These are phyloP conservation scores for Cinnamomum chago DNA, from an alignment of 164 flowering plant species.

Conservation along the genomic window DNA sequence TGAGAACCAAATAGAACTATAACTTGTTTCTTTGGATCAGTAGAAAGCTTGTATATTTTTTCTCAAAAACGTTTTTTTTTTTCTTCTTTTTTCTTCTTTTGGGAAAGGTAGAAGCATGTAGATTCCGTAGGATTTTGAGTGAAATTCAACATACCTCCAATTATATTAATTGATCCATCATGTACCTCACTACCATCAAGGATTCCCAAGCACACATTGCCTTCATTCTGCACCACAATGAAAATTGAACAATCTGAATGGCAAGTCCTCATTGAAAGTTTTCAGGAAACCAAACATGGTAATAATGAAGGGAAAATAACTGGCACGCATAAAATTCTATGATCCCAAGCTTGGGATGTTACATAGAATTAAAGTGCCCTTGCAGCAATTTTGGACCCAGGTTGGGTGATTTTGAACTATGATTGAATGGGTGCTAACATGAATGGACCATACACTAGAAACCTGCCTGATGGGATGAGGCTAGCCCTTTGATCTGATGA, in stretches of 20 bases:
- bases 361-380: neutral
- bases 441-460: neutral
- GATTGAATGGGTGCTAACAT: neutral
- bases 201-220: constrained; percentile 76
- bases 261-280: neutral
- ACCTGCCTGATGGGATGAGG: neutral
- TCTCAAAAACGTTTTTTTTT: no score
- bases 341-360: neutral
- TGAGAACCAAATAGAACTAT: neutral
- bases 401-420: neutral
- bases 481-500: no score
- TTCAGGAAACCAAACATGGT: neutral
- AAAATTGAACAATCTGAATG: neutral
- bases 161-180: constrained; percentile 53
- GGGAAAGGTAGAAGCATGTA: neutral
- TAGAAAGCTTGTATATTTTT: neutral
- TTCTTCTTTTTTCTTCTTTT: no score
- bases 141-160: constrained; percentile 52
- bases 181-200: constrained; percentile 69
- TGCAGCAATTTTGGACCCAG: neutral
- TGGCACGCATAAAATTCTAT: neutral
- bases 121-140: neutral
- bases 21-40: neutral
- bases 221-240: constrained; percentile 43
- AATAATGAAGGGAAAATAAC: neutral